Base-by-base conservation (phyloP, 768 basidiomycete species). In the Rhizopogon salebrosus region DNA sequence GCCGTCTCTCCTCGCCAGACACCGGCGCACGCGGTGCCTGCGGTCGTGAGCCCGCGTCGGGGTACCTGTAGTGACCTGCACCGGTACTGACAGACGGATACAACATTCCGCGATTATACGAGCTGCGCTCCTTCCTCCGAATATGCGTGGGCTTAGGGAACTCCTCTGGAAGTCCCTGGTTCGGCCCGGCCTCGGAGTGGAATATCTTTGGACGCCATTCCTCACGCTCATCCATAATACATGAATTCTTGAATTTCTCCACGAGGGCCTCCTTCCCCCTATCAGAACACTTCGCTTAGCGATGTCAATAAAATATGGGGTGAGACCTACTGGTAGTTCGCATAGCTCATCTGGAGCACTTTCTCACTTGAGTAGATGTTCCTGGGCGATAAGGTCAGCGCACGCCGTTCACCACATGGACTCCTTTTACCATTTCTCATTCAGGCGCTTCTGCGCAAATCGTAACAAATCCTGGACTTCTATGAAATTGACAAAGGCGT, bases 301-400 rank as follows among this genome's bases (percentile, higher is more conserved):
- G 51, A 48, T 24, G 51, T 60, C 54, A 20, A 40, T 20, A 13
- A 52, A n/a, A 42, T 20, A 41, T 13, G 16, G 26, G n/a, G 11
- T 29, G 48, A 29, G n/a, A 77, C 89, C 49, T 56, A 92, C 91
- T 94, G 92, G 62, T 90, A 92, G 59, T 91, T 93, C 3, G 92
- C 93, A 64, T 93, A 95, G 59, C 87, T 88, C 86, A 93, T 91
- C 61, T 93, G 87, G 49, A 93, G 70, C 8, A 92, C 84, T 63
- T 95, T 95, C 68, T 94, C 89, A 55, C 89, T 92, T 8, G 88
- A 88, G 64, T 90, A 93, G 84, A 91, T 84, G 64, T 95, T 93
- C 90, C 89, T 92, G 64, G 14, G 22, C 18, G 48, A 55, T 22
- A 49, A 29, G 50, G 40, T 60, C 36, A 54, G 40, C 10, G 8